Evolutionary conservation across 305 asterid species (phyloP).

Genomic region (Fraxinus xanthoxyloides): DNA sequence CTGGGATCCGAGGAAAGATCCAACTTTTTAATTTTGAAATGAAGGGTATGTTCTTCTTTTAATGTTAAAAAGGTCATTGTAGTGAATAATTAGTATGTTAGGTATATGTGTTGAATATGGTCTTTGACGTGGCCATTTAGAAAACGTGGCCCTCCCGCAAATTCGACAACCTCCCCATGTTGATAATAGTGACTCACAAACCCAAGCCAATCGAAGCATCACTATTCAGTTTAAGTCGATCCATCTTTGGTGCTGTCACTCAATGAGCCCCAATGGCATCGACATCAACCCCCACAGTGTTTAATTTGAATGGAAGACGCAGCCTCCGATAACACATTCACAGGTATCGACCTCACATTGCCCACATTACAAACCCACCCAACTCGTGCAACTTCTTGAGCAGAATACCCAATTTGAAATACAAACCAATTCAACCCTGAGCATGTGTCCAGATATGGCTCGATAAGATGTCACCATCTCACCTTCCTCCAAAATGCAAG

Average conservation of each 20-base stretch:
- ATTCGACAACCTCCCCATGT: background rate
- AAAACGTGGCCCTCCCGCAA: too few species aligned
- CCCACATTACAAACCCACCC: background rate
- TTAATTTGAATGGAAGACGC: background rate
- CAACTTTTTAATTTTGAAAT: too few species aligned
- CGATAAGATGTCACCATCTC: background rate
- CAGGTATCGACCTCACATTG: background rate
- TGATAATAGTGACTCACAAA: background rate
- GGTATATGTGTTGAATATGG: too few species aligned
- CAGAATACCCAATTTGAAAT: too few species aligned
- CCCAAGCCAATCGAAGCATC: background rate
- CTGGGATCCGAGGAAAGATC: too few species aligned
- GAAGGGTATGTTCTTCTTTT: too few species aligned
- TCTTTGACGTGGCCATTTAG: too few species aligned
- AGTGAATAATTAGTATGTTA: too few species aligned
- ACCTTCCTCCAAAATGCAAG: background rate
- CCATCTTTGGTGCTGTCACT: background rate
- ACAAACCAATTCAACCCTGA: too few species aligned
- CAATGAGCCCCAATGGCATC: background rate
- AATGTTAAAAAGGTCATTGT: too few species aligned
- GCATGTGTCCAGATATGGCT: too few species aligned
- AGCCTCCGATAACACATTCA: background rate
- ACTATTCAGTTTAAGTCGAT: background rate
- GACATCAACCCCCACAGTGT: background rate
- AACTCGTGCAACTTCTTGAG: too few species aligned